Percentiles rank a stretch among this genome's conserved stretches.
Evolutionary conservation across 768 basidiomycete genomes (phyloP).

Genomic region (Galerina marginata): DNA sequence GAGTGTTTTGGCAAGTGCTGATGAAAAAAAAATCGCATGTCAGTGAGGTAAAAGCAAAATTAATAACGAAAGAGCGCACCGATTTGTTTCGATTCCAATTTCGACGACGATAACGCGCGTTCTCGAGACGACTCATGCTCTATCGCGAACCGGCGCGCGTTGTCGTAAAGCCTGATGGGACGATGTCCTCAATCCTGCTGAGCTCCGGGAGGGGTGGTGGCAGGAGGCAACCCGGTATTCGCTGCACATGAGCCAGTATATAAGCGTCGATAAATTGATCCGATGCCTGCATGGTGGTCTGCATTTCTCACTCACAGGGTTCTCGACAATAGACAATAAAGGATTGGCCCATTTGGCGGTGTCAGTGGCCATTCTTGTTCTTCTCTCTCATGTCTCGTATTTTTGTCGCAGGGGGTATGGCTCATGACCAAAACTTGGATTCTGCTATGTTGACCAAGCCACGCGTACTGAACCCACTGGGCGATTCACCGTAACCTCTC

Average conservation of each 20-base stretch:
- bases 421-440: too few relatives aligned
- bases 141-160: not conserved
- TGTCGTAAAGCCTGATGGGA: not conserved
- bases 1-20: constrained; percentile 51
- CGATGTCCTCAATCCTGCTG: not conserved
- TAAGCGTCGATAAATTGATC: too few relatives aligned
- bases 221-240: not conserved
- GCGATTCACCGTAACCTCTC: not conserved
- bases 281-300: too few relatives aligned
- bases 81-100: constrained; percentile 12
- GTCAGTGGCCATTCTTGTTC: too few relatives aligned
- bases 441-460: too few relatives aligned
- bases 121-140: not conserved
- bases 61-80: not conserved
- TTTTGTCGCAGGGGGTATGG: too few relatives aligned
- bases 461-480: too few relatives aligned
- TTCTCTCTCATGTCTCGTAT: too few relatives aligned
- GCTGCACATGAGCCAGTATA: too few relatives aligned
- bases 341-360: too few relatives aligned
- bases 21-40: not conserved
- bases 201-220: not conserved
- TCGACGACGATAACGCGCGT: constrained; percentile 11
- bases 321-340: too few relatives aligned
- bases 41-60: not conserved
- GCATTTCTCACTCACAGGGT: too few relatives aligned